Base-by-base conservation (phyloP, 805 yeast genomes). In the Blastobotrys peoriensis region DNA sequence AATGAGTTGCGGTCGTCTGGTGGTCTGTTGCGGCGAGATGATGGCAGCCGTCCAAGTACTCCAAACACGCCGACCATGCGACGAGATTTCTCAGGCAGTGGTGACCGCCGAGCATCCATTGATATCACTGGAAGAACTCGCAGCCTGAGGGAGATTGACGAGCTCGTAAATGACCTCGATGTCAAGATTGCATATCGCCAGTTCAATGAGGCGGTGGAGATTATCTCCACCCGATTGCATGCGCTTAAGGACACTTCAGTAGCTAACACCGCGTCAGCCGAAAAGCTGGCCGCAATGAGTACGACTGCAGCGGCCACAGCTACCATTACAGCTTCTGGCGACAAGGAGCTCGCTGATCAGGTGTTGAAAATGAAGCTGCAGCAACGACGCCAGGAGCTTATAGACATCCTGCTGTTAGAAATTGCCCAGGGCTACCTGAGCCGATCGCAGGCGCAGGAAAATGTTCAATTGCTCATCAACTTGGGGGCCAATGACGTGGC, bases 91-190 rank as follows among this genome's bases (percentile, higher is more conserved):
- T 34, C 37, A 5, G 16, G 10, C 6, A 16, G 13, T 4, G 37
- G 5, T 18, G 37, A 16, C 18, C 19, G 21, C 10, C 19, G 37
- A 5, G 37, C 19, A 3, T 41, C 44, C 2, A 17, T 41, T 5
- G 44, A 41, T 18, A 35, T 41, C 5, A 23, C 40, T 6, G 44
- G 40, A 2, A 16, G 39, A 19, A 33, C 40, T 16, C 33, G 33
- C 13, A 35, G 66, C 16, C 64, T 82, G 44, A 74, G 75, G 44
- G 64, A 64, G 23, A 66, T 79, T 10, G 88, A 82, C 54, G 83
- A 79, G 42, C 62, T 69, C 25, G 66, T 84, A 15, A 87, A 83
- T 55, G 86, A 82, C 44, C 70, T 83, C 35, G 93, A 85, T 58
- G 76, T 81, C 10, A 70, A 70, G 44, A 69, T 83, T 20, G 81